phyloP scores from a whole-genome alignment of 2,329 filamentous ascomycete species.

The Atkinsonella hypoxylon region DNA sequence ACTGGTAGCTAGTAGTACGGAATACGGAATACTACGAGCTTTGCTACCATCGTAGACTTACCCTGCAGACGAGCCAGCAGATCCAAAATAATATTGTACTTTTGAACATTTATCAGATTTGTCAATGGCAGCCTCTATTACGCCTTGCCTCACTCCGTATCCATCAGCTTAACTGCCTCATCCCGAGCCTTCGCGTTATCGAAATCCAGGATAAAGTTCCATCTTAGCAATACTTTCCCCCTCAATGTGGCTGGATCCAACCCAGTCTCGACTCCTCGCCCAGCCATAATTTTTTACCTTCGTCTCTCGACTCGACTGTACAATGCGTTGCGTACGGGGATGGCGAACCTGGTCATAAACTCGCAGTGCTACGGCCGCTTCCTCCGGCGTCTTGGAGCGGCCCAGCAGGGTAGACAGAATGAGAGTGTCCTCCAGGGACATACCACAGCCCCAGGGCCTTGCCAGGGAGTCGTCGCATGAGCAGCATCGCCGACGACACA shows the following conservation, averaged over 20 bases:
- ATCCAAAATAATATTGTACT: too few species aligned
- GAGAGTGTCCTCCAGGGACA: slow-evolving; percentile 15
- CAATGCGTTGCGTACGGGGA: not conserved
- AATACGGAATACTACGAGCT: too few species aligned
- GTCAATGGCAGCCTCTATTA: too few species aligned
- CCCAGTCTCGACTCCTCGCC: not conserved
- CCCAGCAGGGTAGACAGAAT: slow-evolving; percentile 7
- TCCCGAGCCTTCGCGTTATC: not conserved
- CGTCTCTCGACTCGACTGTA: not conserved
- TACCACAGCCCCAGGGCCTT: slow-evolving; percentile 14
- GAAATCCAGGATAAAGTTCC: not conserved
- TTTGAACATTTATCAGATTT: too few species aligned
- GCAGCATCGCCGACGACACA: slow-evolving; percentile 16
- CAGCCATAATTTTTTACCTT: not conserved
- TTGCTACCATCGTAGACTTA: too few species aligned
- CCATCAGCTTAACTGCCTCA: not conserved
- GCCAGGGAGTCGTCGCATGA: slow-evolving; percentile 15
- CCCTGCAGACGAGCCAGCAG: too few species aligned
- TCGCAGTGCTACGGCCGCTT: not conserved
- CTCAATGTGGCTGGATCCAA: not conserved
- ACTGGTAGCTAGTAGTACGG: too few species aligned
- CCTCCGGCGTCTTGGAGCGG: not conserved
- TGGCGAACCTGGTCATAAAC: slow-evolving; percentile 1
- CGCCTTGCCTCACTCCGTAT: not conserved
- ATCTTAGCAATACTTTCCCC: not conserved